A percentile compares a stretch with the other conserved stretches of the same genome.
These are phyloP conservation scores for Cairneyella variabilis DNA, from an alignment of 495 filamentous ascomycete genomes.

Conservation along the genomic window DNA sequence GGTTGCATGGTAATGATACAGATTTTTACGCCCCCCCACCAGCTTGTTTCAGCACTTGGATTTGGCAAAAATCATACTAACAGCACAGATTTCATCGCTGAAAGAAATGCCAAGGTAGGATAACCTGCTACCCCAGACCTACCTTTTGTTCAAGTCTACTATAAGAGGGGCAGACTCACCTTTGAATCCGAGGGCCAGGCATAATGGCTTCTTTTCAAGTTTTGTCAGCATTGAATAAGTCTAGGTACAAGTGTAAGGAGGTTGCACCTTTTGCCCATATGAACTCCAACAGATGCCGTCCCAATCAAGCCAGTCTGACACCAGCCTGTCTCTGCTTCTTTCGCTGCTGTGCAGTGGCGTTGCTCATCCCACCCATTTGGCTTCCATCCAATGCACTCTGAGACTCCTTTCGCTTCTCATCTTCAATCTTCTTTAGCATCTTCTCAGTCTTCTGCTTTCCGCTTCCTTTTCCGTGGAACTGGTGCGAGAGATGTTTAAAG, in stretches of 20 bases:
- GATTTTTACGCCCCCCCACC: too few relatives aligned
- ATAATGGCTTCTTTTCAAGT: not conserved
- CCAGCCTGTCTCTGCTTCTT: conserved; percentile 88
- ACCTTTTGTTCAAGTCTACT: too few relatives aligned
- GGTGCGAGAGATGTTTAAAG: conserved; percentile 90
- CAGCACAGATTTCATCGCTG: too few relatives aligned
- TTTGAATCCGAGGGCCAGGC: too few relatives aligned
- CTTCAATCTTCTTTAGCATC: conserved; percentile 91
- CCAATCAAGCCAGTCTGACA: conserved; percentile 66
- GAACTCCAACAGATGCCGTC: not conserved
- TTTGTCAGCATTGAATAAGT: conserved; percentile 29
- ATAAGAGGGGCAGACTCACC: too few relatives aligned
- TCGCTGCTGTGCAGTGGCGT: conserved; percentile 67
- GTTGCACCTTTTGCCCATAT: conserved; percentile 27
- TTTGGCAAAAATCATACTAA: too few relatives aligned
- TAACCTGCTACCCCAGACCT: too few relatives aligned
- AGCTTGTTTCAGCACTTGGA: too few relatives aligned
- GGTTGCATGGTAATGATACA: too few relatives aligned
- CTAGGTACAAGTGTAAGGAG: conserved; percentile 28
- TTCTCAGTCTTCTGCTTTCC: conserved; percentile 99
- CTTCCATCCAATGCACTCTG: conserved; percentile 79
- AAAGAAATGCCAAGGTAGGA: too few relatives aligned
- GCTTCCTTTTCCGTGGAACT: conserved; percentile 97
- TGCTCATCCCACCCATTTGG: conserved; percentile 78
- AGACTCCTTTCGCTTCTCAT: conserved; percentile 81